phyloP scores from a whole-genome alignment of 2,329 filamentous ascomycete genomes.

The Alternaria tenuissima region DNA sequence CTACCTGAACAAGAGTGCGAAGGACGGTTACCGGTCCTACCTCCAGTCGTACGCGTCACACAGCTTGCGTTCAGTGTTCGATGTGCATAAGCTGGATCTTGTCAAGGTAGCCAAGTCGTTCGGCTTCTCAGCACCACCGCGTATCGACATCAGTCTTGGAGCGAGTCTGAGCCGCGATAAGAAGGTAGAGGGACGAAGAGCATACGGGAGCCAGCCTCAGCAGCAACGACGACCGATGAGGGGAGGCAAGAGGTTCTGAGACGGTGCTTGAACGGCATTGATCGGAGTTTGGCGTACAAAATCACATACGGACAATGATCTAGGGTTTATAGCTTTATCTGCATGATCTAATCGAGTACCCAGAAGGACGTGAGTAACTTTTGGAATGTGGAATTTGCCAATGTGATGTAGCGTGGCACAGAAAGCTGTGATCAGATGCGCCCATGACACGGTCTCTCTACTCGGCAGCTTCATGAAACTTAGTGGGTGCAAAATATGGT shows the following conservation, averaged over 20 bases:
- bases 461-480: background rate
- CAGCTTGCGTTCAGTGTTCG: conserved; percentile 81
- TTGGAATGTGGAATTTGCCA: background rate
- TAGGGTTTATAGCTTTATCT: conserved; percentile 3
- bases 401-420: background rate
- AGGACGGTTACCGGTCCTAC: conserved; percentile 84
- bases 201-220: conserved; percentile 80
- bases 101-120: conserved; percentile 86
- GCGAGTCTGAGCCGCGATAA: conserved; percentile 80
- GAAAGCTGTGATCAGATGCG: too few relatives aligned
- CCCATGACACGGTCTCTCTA: background rate
- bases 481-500: background rate
- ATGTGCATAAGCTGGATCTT: conserved; percentile 82
- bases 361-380: background rate
- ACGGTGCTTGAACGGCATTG: conserved; percentile 11
- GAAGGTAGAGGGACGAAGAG: conserved; percentile 67
- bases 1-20: conserved; percentile 87
- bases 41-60: conserved; percentile 94
- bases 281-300: conserved; percentile 26
- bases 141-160: conserved; percentile 80
- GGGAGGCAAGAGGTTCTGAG: conserved; percentile 46
- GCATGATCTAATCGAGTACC: conserved; percentile 6
- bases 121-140: conserved; percentile 78
- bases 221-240: conserved; percentile 64
- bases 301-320: conserved; percentile 4